These are phyloP conservation scores for Fagus sylvatica DNA, from an alignment of 306 rosid species.

Conservation along the genomic window DNA sequence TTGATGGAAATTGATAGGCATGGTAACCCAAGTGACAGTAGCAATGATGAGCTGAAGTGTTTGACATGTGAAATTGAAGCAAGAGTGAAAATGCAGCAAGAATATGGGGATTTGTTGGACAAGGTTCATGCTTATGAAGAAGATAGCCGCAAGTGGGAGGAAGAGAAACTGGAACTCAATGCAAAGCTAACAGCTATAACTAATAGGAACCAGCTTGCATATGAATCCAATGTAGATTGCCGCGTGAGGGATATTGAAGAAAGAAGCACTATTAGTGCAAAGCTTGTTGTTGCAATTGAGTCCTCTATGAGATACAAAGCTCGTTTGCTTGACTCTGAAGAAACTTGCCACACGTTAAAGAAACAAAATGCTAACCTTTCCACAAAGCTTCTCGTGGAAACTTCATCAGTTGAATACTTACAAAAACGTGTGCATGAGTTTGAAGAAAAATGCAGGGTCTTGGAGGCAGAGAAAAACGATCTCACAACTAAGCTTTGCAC, in stretches of 20 bases:
- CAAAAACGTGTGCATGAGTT: background rate
- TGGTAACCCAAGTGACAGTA: no score
- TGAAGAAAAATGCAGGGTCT: background rate
- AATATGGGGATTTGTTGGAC: no score
- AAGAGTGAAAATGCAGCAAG: no score
- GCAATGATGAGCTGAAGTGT: no score
- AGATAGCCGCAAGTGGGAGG: background rate
- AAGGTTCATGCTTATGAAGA: background rate
- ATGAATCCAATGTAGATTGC: no score
- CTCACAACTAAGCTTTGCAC: background rate
- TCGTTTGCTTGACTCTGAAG: background rate
- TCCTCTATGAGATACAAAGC: background rate
- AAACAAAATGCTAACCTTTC: background rate
- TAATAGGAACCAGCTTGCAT: no score
- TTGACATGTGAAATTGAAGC: no score
- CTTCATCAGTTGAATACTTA: background rate
- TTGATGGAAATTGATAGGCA: no score
- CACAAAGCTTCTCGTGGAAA: background rate
- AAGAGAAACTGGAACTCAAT: background rate
- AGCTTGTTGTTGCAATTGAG: background rate
- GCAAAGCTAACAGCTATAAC: background rate
- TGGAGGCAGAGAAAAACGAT: background rate
- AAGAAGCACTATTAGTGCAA: background rate
- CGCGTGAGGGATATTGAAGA: no score
- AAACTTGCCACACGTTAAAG: background rate